Percentiles rank a stretch among this genome's conserved stretches.
These are phyloP conservation scores for Zygosaccharomyces sapae DNA, from an alignment of 1,139 yeast genomes.

Conservation along the genomic window DNA sequence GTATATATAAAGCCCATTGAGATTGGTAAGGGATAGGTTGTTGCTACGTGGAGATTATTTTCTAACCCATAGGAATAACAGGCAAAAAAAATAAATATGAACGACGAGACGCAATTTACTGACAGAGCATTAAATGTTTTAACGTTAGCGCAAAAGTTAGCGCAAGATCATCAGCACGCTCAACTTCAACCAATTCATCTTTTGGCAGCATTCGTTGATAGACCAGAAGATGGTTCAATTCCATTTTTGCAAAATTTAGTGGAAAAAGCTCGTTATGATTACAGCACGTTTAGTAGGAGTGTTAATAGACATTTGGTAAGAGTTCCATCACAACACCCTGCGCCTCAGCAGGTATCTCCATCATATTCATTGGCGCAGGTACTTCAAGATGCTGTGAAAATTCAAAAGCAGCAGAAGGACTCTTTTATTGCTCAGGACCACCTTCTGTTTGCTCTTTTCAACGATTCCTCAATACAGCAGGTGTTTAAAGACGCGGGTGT, in stretches of 20 bases:
- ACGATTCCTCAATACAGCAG: slow-evolving; percentile 65
- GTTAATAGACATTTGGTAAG: slow-evolving; percentile 80
- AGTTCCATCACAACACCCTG: slow-evolving; percentile 82
- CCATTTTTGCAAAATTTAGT: slow-evolving; percentile 75
- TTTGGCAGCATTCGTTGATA: slow-evolving; percentile 86
- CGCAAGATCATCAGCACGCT: slow-evolving; percentile 78
- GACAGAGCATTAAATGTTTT: slow-evolving; percentile 86
- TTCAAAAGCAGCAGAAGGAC: slow-evolving; percentile 86
- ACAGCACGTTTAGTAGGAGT: slow-evolving; percentile 70
- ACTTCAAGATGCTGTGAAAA: slow-evolving; percentile 63
- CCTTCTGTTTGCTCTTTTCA: slow-evolving; percentile 74
- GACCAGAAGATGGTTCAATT: slow-evolving; percentile 58
- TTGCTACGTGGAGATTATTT: neutral
- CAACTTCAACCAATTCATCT: slow-evolving; percentile 83
- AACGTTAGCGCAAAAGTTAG: slow-evolving; percentile 73
- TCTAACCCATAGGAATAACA: no score
- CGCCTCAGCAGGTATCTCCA: slow-evolving; percentile 72
- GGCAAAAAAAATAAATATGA: slow-evolving; percentile 27
- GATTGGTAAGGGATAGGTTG: neutral
- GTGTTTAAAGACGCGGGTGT: slow-evolving; percentile 73
- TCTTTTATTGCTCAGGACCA: slow-evolving; percentile 93
- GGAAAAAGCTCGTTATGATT: slow-evolving; percentile 86
- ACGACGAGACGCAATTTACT: slow-evolving; percentile 73
- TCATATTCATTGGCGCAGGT: slow-evolving; percentile 69
- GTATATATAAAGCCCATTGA: neutral